Percentiles rank a stretch among this genome's conserved stretches.
Conservation (phyloP, 2,329 filamentous ascomycete genomes). For the Ophiostoma fasciatum region DNA sequence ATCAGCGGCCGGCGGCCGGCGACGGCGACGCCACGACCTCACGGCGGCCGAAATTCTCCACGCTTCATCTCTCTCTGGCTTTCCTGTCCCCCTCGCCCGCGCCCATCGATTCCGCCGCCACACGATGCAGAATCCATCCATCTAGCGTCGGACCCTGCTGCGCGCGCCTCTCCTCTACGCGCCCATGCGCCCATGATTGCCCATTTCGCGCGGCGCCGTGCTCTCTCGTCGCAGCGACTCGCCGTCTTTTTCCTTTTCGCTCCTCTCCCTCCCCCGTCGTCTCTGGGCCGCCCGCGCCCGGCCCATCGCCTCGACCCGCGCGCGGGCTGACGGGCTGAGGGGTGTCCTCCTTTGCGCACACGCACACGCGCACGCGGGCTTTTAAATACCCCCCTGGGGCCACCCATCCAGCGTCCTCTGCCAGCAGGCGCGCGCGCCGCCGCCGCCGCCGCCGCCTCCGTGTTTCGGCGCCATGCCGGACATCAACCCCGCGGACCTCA, state of each 20-base stretch:
- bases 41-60: slow-evolving; percentile 4
- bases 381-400: too few species aligned
- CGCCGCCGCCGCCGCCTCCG: too few species aligned
- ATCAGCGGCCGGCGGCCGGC: too few species aligned
- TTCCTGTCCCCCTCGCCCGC: not conserved
- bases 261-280: slow-evolving; percentile 1
- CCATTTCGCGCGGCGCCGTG: slow-evolving; percentile 28
- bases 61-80: not conserved
- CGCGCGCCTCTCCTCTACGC: slow-evolving; percentile 23
- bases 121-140: slow-evolving; percentile 31
- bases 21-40: too few species aligned
- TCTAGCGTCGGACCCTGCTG: slow-evolving; percentile 24
- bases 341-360: too few species aligned
- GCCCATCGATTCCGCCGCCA: slow-evolving; percentile 15
- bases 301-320: too few species aligned
- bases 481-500: slow-evolving; percentile 55
- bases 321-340: too few species aligned
- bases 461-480: slow-evolving; percentile 50
- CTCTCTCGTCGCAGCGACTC: slow-evolving; percentile 26
- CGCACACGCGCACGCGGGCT: too few species aligned
- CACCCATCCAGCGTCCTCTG: too few species aligned
- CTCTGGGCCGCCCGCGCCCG: slow-evolving; percentile 10
- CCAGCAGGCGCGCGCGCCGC: too few species aligned
- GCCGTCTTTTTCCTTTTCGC: too few species aligned
- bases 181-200: slow-evolving; percentile 30